These are phyloP conservation scores for Neoascochyta sp. DNA, from an alignment of 2,329 filamentous ascomycete genomes.

Conservation along the genomic window DNA sequence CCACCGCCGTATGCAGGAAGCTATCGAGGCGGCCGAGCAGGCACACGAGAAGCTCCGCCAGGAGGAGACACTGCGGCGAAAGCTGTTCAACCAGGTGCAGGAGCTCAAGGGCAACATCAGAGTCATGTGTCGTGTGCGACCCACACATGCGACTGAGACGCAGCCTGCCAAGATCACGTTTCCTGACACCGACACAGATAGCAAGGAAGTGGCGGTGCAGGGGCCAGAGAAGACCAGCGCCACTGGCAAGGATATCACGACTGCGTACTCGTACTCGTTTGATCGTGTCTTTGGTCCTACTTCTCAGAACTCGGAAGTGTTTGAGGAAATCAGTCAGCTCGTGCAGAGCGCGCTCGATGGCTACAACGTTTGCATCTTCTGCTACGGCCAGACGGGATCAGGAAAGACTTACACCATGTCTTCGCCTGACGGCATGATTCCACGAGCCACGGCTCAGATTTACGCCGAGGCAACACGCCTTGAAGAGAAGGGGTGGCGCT, in stretches of 20 bases:
- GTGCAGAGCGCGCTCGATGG: conserved; percentile 95
- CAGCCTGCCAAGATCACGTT: conserved; percentile 71
- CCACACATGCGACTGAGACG: conserved; percentile 58
- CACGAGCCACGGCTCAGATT: conserved; percentile 86
- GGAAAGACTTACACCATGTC: conserved; percentile 98
- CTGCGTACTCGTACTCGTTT: conserved; percentile 83
- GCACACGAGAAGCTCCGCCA: conserved; percentile 79
- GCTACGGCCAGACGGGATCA: conserved; percentile 94
- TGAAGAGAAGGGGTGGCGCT: conserved; percentile 88
- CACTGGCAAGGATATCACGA: conserved; percentile 69
- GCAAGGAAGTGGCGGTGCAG: conserved; percentile 78
- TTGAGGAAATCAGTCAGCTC: conserved; percentile 93
- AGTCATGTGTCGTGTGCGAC: conserved; percentile 94
- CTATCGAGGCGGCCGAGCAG: conserved; percentile 63
- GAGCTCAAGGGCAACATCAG: conserved; percentile 98
- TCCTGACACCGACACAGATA: conserved; percentile 75
- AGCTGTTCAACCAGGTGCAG: conserved; percentile 95
- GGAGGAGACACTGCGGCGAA: conserved; percentile 85
- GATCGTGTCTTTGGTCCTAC: conserved; percentile 84
- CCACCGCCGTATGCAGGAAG: conserved; percentile 75
- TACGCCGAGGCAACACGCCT: conserved; percentile 81
- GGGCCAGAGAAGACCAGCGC: conserved; percentile 82
- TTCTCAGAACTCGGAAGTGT: conserved; percentile 78
- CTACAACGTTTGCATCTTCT: conserved; percentile 98
- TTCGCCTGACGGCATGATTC: conserved; percentile 93